Conservation (phyloP, 768 basidiomycete genomes). For the Clavulina sp. region DNA sequence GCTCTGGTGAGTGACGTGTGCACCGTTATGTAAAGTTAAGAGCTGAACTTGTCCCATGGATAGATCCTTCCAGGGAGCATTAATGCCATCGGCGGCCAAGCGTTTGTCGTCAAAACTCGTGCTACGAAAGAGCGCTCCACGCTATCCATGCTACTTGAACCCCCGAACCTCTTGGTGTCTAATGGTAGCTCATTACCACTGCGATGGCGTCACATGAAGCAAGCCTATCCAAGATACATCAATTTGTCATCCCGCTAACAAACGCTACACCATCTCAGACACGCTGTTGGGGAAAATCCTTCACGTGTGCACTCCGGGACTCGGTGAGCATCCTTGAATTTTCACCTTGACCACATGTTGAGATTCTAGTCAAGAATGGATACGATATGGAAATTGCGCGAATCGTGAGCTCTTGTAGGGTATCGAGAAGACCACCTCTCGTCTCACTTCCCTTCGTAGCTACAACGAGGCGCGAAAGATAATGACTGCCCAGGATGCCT, state of each 20-base stretch:
- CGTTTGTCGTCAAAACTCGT: slow-evolving; percentile 59
- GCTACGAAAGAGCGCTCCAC: slow-evolving; percentile 52
- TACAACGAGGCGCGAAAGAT: slow-evolving; percentile 18
- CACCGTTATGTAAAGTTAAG: no score
- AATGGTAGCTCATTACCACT: slow-evolving; percentile 30
- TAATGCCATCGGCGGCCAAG: slow-evolving; percentile 40
- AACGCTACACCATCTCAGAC: no score
- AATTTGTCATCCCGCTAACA: no score
- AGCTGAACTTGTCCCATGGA: no score
- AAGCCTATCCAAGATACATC: slow-evolving; percentile 11
- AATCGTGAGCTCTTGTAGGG: no score
- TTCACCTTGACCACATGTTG: no score
- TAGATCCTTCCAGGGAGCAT: no score
- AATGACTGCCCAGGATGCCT: slow-evolving; percentile 19
- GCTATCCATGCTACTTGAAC: slow-evolving; percentile 51
- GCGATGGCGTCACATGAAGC: slow-evolving; percentile 71
- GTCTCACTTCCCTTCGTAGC: no score
- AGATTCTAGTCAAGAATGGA: no score
- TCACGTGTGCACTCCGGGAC: not conserved
- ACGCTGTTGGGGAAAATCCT: slow-evolving; percentile 1
- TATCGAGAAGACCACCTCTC: no score
- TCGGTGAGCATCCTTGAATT: no score
- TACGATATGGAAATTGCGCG: slow-evolving; percentile 9
- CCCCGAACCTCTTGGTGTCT: slow-evolving; percentile 33
- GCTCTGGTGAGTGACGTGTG: slow-evolving; percentile 9